Conservation (phyloP, 129 eudicot genomes). For the Pittosporum tobira region DNA sequence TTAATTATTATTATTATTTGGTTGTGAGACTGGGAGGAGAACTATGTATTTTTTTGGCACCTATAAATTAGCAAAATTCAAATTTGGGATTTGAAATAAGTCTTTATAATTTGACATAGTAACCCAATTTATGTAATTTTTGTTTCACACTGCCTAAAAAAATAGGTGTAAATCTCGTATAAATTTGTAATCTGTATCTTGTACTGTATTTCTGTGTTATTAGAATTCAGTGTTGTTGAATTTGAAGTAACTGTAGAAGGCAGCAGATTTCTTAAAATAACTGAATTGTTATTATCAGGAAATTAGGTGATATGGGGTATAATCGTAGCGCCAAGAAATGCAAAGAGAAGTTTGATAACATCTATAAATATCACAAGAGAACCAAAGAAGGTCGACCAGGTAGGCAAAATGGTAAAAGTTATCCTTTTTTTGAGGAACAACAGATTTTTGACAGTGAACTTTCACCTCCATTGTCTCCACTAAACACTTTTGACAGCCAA, state of each 20-base stretch:
- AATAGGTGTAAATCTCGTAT: neutral
- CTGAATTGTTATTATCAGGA: slow-evolving; percentile 29
- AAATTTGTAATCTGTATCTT: neutral
- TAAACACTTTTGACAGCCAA: no score
- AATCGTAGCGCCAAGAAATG: slow-evolving; percentile 45
- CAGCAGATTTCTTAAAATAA: neutral
- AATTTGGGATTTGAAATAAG: neutral
- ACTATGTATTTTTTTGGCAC: neutral
- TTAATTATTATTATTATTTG: neutral
- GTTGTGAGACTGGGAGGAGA: neutral
- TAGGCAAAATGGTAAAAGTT: slow-evolving; percentile 32
- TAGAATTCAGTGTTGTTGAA: neutral
- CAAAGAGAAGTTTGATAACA: slow-evolving; percentile 55
- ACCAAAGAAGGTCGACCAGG: slow-evolving; percentile 32
- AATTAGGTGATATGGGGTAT: slow-evolving; percentile 46
- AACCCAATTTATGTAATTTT: neutral
- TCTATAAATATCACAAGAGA: slow-evolving; percentile 67
- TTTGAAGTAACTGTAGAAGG: neutral
- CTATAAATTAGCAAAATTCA: neutral
- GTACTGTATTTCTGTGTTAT: neutral
- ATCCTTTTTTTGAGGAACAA: slow-evolving; percentile 37
- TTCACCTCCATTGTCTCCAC: slow-evolving; percentile 15
- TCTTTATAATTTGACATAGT: neutral
- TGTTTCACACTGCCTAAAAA: no score
- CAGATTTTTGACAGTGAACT: slow-evolving; percentile 29